Conservation (phyloP, 2,329 filamentous ascomycete species). For the Trichoderma harzianum region DNA sequence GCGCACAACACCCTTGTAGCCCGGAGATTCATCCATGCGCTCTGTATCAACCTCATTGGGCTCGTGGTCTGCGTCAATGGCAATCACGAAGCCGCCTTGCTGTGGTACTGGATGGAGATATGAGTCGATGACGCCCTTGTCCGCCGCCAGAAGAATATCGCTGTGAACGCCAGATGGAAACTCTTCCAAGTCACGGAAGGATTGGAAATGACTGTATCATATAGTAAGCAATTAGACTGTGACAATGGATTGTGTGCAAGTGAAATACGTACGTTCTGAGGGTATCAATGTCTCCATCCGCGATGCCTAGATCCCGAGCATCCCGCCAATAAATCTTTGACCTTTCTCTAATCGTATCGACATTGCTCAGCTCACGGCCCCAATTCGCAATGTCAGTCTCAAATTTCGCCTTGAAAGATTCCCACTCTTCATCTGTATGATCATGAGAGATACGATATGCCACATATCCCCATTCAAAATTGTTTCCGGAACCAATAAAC, state of each 20-base stretch:
- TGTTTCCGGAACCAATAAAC: not conserved
- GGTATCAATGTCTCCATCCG: slow-evolving; percentile 23
- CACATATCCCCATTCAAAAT: slow-evolving; percentile 24
- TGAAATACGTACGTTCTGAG: slow-evolving; percentile 22
- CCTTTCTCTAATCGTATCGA: slow-evolving; percentile 18
- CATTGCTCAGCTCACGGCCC: slow-evolving; percentile 21
- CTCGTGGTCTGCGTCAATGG: slow-evolving; percentile 17
- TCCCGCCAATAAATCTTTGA: slow-evolving; percentile 27
- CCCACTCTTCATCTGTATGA: slow-evolving; percentile 25
- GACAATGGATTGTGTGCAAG: not conserved
- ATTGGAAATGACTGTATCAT: not conserved
- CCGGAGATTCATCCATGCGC: slow-evolving; percentile 15
- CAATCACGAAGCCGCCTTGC: slow-evolving; percentile 23
- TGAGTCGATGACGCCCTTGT: slow-evolving; percentile 27
- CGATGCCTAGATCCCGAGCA: slow-evolving; percentile 18
- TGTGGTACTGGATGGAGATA: slow-evolving; percentile 22
- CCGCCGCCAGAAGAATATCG: slow-evolving; percentile 23
- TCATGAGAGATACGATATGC: slow-evolving; percentile 25
- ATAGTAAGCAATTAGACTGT: not conserved
- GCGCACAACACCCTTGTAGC: slow-evolving; percentile 24
- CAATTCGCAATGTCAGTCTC: slow-evolving; percentile 27
- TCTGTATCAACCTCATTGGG: not conserved
- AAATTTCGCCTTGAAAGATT: slow-evolving; percentile 26
- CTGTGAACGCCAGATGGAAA: not conserved
- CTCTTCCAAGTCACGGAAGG: not conserved